Conservation (phyloP, 2,329 filamentous ascomycete genomes). For the Ramichloridium luteum region DNA sequence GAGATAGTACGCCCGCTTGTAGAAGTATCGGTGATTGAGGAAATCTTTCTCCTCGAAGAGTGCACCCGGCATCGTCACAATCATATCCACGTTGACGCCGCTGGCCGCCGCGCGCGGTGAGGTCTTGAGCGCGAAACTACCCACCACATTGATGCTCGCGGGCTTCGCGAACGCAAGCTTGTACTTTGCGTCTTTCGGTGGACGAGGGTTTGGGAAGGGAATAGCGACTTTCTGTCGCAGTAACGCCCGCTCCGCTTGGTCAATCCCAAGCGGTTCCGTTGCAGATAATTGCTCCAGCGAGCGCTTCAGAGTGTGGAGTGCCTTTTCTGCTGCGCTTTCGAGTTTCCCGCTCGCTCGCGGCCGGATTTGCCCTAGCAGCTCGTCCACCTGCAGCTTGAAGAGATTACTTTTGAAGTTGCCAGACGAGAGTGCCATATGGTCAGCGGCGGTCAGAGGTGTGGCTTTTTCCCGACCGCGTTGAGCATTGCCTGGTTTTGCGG, state of each 20-base stretch:
- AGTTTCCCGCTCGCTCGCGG: conserved; percentile 48
- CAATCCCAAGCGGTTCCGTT: conserved; percentile 40
- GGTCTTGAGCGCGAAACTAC: conserved; percentile 70
- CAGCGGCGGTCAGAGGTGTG: conserved; percentile 1
- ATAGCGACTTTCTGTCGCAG: conserved; percentile 60
- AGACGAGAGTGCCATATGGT: conserved; percentile 20
- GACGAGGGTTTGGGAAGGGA: conserved; percentile 74
- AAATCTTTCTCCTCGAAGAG: conserved; percentile 94
- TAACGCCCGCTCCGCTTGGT: conserved; percentile 54
- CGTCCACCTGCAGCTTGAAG: conserved; percentile 56
- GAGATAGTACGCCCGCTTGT: conserved; percentile 85
- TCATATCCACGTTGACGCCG: conserved; percentile 60
- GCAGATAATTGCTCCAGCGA: conserved; percentile 46
- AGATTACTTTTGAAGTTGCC: conserved; percentile 53
- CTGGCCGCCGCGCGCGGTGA: conserved; percentile 37
- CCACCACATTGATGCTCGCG: conserved; percentile 69
- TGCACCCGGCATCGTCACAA: conserved; percentile 66
- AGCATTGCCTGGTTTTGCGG: conserved; percentile 1
- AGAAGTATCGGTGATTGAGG: conserved; percentile 83
- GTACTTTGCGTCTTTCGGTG: conserved; percentile 64
- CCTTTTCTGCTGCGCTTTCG: conserved; percentile 40
- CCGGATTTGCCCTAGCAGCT: conserved; percentile 46
- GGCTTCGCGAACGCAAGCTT: conserved; percentile 70
- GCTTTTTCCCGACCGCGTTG: conserved; percentile 1
- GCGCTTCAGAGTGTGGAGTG: conserved; percentile 42